These are phyloP conservation scores for Paraleonurus japonicus DNA, from an alignment of 257 asterid genomes.

Conservation along the genomic window DNA sequence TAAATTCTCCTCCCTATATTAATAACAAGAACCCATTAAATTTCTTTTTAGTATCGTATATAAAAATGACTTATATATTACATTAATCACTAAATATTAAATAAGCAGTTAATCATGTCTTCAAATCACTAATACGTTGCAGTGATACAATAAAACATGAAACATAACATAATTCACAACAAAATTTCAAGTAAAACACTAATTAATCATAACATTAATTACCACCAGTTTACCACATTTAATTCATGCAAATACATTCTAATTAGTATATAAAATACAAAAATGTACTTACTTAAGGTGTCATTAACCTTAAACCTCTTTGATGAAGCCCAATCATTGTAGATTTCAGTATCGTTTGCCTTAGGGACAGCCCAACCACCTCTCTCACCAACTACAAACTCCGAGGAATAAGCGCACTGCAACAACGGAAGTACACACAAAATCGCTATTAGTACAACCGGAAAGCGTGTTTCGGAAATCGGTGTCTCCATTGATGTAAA, in stretches of 20 bases:
- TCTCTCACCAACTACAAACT: slow-evolving; percentile 55
- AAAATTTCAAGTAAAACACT: too few relatives aligned
- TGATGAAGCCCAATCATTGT: slow-evolving; percentile 66
- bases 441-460: not conserved
- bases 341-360: slow-evolving; percentile 34
- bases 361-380: slow-evolving; percentile 66
- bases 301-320: slow-evolving; percentile 59
- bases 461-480: slow-evolving; percentile 16
- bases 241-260: not conserved
- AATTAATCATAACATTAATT: too few relatives aligned
- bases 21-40: not conserved
- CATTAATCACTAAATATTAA: not conserved
- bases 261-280: not conserved
- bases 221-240: too few relatives aligned
- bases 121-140: too few relatives aligned
- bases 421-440: not conserved
- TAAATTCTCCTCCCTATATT: not conserved
- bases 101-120: too few relatives aligned
- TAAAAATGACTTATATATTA: not conserved
- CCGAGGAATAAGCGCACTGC: slow-evolving; percentile 31
- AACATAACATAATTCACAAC: too few relatives aligned
- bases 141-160: too few relatives aligned
- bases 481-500: slow-evolving; percentile 21
- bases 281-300: slow-evolving; percentile 51
- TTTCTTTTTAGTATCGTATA: not conserved